Percentiles rank a stretch among this genome's conserved stretches.
Evolutionary conservation across 805 yeast species (phyloP).

Genomic region (Cyberlindnera saturnus): DNA sequence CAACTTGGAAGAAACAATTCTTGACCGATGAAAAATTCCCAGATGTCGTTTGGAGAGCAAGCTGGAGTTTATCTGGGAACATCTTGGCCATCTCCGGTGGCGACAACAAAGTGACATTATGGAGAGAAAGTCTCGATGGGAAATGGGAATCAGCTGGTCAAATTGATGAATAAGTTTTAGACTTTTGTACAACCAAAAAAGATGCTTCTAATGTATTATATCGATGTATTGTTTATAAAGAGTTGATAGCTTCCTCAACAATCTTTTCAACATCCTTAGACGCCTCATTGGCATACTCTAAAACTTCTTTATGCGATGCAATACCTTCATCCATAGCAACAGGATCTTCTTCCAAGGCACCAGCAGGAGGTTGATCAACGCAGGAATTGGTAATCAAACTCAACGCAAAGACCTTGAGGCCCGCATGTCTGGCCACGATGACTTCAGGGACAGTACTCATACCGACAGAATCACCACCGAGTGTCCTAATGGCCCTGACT

Average conservation of each 20-base stretch:
- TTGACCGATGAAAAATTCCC: conserved; percentile 81
- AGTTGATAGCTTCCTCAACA: conserved; percentile 55
- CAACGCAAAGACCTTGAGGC: conserved; percentile 75
- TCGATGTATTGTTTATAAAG: conserved; percentile 6
- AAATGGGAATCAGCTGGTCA: conserved; percentile 98
- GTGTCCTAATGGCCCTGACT: conserved; percentile 57
- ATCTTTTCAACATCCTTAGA: conserved; percentile 73
- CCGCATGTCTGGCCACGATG: conserved; percentile 84
- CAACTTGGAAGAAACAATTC: conserved; percentile 75
- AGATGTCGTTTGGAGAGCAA: conserved; percentile 96
- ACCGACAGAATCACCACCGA: conserved; percentile 94
- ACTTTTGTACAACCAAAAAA: not conserved
- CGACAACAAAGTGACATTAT: conserved; percentile 89
- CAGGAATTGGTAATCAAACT: conserved; percentile 84
- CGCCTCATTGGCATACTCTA: conserved; percentile 75
- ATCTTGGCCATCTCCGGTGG: conserved; percentile 94
- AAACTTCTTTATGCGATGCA: conserved; percentile 90
- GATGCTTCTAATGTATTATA: not conserved
- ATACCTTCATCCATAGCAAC: conserved; percentile 58
- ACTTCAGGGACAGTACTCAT: conserved; percentile 99
- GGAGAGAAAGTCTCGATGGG: conserved; percentile 93
- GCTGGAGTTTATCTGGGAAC: conserved; percentile 96
- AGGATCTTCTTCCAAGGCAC: conserved; percentile 53
- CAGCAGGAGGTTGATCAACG: conserved; percentile 61
- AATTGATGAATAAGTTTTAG: conserved; percentile 61